Percentiles rank a stretch among this genome's conserved stretches.
These are phyloP conservation scores for Aquilaria agallochum DNA, from an alignment of 441 rosid species.

Conservation along the genomic window DNA sequence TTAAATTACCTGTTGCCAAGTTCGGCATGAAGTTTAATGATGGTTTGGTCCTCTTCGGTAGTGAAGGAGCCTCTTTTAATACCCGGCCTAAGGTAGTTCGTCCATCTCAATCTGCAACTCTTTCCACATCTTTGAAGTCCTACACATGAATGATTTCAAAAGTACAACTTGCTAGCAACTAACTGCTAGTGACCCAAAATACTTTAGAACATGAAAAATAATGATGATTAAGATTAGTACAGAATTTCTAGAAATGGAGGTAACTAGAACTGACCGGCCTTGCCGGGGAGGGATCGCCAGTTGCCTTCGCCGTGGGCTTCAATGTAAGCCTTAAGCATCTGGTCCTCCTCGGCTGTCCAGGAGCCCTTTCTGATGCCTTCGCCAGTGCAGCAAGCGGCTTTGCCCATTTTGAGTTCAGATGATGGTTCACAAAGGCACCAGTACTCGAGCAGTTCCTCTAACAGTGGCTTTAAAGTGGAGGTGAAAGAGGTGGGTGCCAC, in stretches of 20 bases:
- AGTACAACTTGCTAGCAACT: no score
- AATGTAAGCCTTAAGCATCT: slow-evolving; percentile 5
- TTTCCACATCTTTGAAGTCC: background rate
- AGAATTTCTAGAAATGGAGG: no score
- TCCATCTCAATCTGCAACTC: no score
- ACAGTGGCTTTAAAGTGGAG: no score
- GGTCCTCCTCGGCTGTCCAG: slow-evolving; percentile 17
- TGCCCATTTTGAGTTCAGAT: slow-evolving; percentile 4
- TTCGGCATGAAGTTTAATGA: slow-evolving; percentile 15
- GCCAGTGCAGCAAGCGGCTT: background rate
- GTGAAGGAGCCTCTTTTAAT: no score
- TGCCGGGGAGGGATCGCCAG: slow-evolving; percentile 10
- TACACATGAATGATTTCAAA: background rate
- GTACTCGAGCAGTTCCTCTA: no score
- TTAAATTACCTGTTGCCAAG: slow-evolving; percentile 15
- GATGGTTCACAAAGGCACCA: no score
- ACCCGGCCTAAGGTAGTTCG: no score
- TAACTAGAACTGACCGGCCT: slow-evolving; percentile 5
- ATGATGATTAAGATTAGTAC: no score
- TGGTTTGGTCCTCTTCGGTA: background rate
- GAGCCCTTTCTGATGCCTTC: slow-evolving; percentile 10
- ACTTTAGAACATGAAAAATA: no score
- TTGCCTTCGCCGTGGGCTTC: slow-evolving; percentile 8
- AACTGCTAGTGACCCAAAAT: no score
- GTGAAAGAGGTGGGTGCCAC: no score